Conservation (phyloP, 768 basidiomycete species). For the Suillus tomentosus region DNA sequence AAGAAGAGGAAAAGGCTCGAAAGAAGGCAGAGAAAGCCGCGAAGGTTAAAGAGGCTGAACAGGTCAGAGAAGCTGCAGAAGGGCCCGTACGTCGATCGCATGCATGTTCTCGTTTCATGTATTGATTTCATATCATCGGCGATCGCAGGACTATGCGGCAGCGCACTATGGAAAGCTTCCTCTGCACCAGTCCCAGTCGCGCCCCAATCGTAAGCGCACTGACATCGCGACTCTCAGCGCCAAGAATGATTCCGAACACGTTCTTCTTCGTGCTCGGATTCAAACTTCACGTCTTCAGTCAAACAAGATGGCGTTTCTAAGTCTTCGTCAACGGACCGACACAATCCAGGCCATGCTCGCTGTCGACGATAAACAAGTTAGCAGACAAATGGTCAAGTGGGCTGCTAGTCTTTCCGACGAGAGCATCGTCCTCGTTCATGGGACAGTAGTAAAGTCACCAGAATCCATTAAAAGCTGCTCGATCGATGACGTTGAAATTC, state of each 20-base stretch:
- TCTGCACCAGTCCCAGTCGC: conserved; percentile 87
- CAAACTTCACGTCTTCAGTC: conserved; percentile 92
- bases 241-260: conserved; percentile 66
- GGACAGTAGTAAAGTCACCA: conserved; percentile 72
- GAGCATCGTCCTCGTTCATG: conserved; percentile 91
- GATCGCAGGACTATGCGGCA: conserved; percentile 66
- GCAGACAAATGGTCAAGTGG: conserved; percentile 98
- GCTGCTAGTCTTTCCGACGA: conserved; percentile 75
- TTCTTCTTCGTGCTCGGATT: conserved; percentile 86
- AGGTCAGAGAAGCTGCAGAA: conserved; percentile 68
- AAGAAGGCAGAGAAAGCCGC: conserved; percentile 87
- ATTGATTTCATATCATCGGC: neutral
- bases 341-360: conserved; percentile 85
- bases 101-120: conserved; percentile 12
- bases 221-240: conserved; percentile 67
- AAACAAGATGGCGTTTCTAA: conserved; percentile 94
- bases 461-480: conserved; percentile 92
- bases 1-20: conserved; percentile 87
- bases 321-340: conserved; percentile 84
- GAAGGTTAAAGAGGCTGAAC: conserved; percentile 74
- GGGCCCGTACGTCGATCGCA: conserved; percentile 43
- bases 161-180: conserved; percentile 87
- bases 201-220: conserved; percentile 58
- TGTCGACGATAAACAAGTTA: conserved; percentile 73
- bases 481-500: conserved; percentile 85